Evolutionary conservation across 306 rosid species (phyloP).

Genomic region (Quercus berberidifolia): DNA sequence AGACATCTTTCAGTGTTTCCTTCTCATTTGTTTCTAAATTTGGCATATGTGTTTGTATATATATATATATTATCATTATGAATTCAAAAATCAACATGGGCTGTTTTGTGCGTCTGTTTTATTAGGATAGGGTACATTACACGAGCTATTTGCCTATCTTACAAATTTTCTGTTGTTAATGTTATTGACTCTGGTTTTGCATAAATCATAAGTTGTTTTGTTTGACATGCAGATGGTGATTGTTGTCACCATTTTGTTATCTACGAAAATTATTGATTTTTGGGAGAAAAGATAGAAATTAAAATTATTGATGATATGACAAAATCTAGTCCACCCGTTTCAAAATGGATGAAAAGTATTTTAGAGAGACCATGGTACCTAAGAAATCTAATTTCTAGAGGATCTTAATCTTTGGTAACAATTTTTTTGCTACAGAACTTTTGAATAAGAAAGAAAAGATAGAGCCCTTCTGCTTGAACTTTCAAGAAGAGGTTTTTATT

Average conservation of each 20-base stretch:
- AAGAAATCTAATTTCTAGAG: too few species aligned
- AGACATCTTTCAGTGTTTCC: neutral
- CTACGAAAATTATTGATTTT: too few species aligned
- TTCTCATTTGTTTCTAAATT: neutral
- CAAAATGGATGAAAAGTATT: too few species aligned
- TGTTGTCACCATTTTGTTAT: neutral
- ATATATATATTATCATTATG: neutral
- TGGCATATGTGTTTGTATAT: neutral
- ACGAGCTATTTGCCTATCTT: neutral
- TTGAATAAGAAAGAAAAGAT: too few species aligned
- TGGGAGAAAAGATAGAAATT: too few species aligned
- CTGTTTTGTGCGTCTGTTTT: neutral
- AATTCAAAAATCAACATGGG: neutral
- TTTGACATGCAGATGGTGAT: neutral
- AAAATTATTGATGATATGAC: too few species aligned
- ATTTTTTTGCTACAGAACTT: too few species aligned
- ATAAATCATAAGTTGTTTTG: neutral
- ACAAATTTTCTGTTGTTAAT: neutral
- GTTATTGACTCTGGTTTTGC: neutral
- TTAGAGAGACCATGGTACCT: too few species aligned
- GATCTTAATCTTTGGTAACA: too few species aligned
- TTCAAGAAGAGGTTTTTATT: too few species aligned
- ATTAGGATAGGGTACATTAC: neutral
- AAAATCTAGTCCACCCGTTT: too few species aligned
- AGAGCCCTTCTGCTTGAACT: too few species aligned